Evolutionary conservation across 1,284 basidiomycete species (phyloP).

Genomic region (Pascua sp.): DNA sequence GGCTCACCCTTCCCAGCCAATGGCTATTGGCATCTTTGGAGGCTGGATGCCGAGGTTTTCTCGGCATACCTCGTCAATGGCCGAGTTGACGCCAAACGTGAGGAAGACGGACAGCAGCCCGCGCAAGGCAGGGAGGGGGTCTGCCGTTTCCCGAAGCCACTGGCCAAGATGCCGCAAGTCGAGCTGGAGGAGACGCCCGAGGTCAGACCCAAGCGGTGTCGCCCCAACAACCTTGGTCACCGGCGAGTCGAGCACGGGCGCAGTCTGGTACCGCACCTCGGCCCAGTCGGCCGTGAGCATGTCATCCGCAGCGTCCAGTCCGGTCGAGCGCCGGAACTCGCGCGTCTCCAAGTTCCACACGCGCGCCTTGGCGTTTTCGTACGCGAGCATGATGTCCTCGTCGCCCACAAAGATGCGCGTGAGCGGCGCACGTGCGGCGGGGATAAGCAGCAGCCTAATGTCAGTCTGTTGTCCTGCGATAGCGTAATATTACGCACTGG

Average conservation of each 20-base stretch:
- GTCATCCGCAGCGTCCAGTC: constrained; percentile 69
- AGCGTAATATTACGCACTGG: constrained; percentile 55
- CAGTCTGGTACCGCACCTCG: constrained; percentile 55
- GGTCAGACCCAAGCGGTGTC: constrained; percentile 4
- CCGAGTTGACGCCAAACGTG: constrained; percentile 54
- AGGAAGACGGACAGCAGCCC: constrained; percentile 50
- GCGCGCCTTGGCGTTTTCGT: constrained; percentile 70
- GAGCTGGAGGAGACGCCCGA: constrained; percentile 26
- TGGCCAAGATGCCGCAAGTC: constrained; percentile 25
- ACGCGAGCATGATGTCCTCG: constrained; percentile 72
- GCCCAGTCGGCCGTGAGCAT: constrained; percentile 71
- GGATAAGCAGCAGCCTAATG: constrained; percentile 67
- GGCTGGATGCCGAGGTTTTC: constrained; percentile 36
- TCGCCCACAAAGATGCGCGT: constrained; percentile 63
- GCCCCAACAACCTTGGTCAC: constrained; percentile 14
- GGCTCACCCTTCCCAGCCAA: constrained; percentile 58
- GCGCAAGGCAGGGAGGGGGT: constrained; percentile 27
- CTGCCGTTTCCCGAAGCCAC: constrained; percentile 19
- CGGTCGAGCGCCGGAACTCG: constrained; percentile 82
- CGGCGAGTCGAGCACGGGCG: constrained; percentile 2
- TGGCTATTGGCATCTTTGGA: constrained; percentile 48
- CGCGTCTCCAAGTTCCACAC: constrained; percentile 83
- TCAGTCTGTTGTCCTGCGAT: constrained; percentile 19
- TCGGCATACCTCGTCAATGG: constrained; percentile 65
- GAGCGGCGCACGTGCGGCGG: constrained; percentile 67